Evolutionary conservation across 169 alveolate genomes (phyloP).

Genomic region (Ichthyophthirius multifiliis): DNA sequence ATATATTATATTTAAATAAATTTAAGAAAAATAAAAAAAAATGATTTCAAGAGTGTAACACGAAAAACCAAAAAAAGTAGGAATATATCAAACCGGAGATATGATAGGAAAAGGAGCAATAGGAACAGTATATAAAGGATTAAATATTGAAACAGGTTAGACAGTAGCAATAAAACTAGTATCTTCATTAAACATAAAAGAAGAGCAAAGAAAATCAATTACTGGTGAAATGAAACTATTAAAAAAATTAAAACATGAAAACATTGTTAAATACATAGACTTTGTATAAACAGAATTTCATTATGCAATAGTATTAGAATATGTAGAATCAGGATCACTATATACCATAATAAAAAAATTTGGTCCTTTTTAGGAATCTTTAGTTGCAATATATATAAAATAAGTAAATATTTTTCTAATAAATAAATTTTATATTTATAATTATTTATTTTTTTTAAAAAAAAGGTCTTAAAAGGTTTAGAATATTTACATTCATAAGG

Average conservation of each 20-base stretch:
- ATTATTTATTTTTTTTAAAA: neutral
- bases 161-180: constrained; percentile 83
- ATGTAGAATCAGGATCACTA: constrained; percentile 68
- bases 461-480: constrained; percentile 57
- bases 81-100: constrained; percentile 73
- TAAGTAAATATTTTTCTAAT: constrained; percentile 11
- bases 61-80: constrained; percentile 24
- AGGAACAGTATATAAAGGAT: constrained; percentile 84
- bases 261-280: constrained; percentile 83
- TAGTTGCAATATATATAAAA: constrained; percentile 54
- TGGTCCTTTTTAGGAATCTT: constrained; percentile 56
- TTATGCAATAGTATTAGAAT: constrained; percentile 66
- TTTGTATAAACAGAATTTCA: constrained; percentile 48
- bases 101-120: constrained; percentile 86
- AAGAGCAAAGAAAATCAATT: constrained; percentile 40
- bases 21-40: neutral
- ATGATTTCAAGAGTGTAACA: neutral
- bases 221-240: constrained; percentile 76
- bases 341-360: constrained; percentile 45
- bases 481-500: constrained; percentile 70
- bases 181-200: constrained; percentile 10
- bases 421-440: neutral
- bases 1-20: neutral
- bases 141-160: constrained; percentile 74
- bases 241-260: constrained; percentile 73